Evolutionary conservation across 345 rosid genomes (phyloP), one percentile per base, ranked within the genome.

Genomic region (Kandelia obovata): DNA sequence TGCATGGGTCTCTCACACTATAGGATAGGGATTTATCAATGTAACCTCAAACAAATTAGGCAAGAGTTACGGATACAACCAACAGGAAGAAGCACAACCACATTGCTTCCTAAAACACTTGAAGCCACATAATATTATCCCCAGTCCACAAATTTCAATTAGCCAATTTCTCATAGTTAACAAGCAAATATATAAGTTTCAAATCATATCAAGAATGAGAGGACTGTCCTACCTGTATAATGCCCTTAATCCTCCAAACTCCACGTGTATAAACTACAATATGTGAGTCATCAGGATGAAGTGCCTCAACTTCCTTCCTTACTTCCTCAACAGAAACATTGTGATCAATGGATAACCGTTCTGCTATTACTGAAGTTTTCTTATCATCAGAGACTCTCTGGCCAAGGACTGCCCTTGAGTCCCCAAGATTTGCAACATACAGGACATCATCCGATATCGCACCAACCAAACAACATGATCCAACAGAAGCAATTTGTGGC

Each of bases 191-290:
- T 52, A 64, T 7, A 58, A 31, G 15, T 27, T 47, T 35, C 25
- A 49, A 49, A 60, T 53, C 30, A 61, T 26, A 37, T 26, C 53
- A 20, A 34, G 26, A 67, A 62, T 15, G 43, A 65, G 57, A 31
- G 31, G 34, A 32, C 58, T 13, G 17, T 23, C 20, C 5, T 83
- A 95, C 99, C 99, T 92, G 97, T 73, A 95, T 92, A 30, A 95
- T 92, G 81, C 99, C 99, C 83, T 95, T 95, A 57, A 95, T 92
- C 81, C 98, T 88, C 99, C 99, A 95, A 69, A 92, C 97, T 61
- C 99, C 99, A 65, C 80, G 96, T 4, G 82, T 81, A 57, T 85
- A 79, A 31, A 95, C 72, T 16, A 95, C 99, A 55, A 95, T 81
- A 73, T 87, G 99, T 5, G 96, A 79, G 78, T 95, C 99, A 77